Evolutionary conservation across 225 moss, liverwort and hornwort species (phyloP), one percentile per base, ranked within the genome.

Genomic region (Sphagnum tenellum): DNA sequence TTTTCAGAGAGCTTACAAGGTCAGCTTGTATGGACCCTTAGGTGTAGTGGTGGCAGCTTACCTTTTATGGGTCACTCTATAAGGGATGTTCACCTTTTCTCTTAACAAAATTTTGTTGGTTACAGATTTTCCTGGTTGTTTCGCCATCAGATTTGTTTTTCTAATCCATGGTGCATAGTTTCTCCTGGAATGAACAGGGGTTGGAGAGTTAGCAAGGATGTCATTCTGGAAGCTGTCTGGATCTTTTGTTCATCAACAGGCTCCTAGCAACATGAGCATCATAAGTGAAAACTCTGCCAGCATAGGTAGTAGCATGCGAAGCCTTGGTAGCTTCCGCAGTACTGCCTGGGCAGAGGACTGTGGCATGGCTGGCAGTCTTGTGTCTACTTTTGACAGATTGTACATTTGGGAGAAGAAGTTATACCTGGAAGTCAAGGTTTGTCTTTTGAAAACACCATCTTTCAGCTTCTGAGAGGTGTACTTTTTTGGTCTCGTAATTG

Each of bases 321-420:
- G 48, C 44, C 58, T 57, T 44, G 59, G 59, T 44, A 29, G 29
- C 29, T 59, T 67, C 49, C 75, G 71, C 61, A 84, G 84, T 67
- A 58, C 71, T 46, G 59, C 75, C 66, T 84, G 80, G 84, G 77
- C 76, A 8, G 90, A 83, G 55, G 82, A 86, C 45, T 88, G 81
- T 74, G 83, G 77, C 47, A 70, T 78, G 66, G 78, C 81, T 48
- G 83, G 79, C 61, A 85, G 90, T 64, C 88, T 87, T 46, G 85
- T 85, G 2, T 80, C 85, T 45, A 85, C 88, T n/a, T 76, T 90
- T 54, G 90, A 88, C 64, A 82, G 86, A 70, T 70, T 90, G 64
- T 78, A 82, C 44, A 85, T 83, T 57, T 90, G 90, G 90, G 88
- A 90, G 72, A 88, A 85, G 55, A 90, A 90, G 66, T 85, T 90